Evolutionary conservation across 2,329 filamentous ascomycete genomes (phyloP), one percentile per base, ranked within the genome.

Genomic region (Pseudogymnoascus verrucosus): DNA sequence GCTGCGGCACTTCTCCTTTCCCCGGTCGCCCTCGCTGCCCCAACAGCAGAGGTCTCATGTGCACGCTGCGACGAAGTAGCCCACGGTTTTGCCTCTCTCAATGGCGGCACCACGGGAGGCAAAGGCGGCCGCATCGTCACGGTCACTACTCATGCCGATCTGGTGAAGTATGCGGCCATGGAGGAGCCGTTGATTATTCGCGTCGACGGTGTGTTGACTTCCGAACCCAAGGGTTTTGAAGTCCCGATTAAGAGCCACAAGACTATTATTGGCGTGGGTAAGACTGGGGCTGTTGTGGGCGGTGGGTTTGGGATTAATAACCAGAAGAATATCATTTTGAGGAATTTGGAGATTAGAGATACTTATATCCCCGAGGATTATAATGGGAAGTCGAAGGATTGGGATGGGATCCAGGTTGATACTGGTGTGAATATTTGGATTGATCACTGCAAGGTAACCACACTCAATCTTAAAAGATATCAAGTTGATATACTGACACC

Each of bases 361-460:
- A 36, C 37, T n/a, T 21, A 62, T 42, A 64, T 62, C 37, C 59
- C 65, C 19, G 66, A 64, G 63, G 67, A 69, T 21, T 67, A 66
- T 8, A 68, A 70, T 60, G 68, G 66, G 19, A 51, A 51, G 14
- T 51, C 44, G 7, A 65, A 68, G 39, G 68, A 70, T 39, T 69
- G 65, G 64, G 68, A 70, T 61, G 67, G 67, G 21, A 70, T 70
- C n/a, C 68, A 70, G 14, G 67, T 68, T 40, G 68, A 70, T 62
- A 67, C 67, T 14, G 66, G 64, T 6, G 62, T 59, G 21, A 69
- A 70, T 23, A 68, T 70, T 34, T 70, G 68, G 68, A 66, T 70
- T 40, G 68, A 70, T 61, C 68, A 69, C 36, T 66, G 64, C 60
- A 65, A 68, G 47, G 65, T 69, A 31, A 16, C 6, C 3, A 39